Percentiles rank a stretch among this genome's conserved stretches.
These are phyloP conservation scores for Phytophthora brassicae DNA, from an alignment of 352 stramenopile species.

Conservation along the genomic window DNA sequence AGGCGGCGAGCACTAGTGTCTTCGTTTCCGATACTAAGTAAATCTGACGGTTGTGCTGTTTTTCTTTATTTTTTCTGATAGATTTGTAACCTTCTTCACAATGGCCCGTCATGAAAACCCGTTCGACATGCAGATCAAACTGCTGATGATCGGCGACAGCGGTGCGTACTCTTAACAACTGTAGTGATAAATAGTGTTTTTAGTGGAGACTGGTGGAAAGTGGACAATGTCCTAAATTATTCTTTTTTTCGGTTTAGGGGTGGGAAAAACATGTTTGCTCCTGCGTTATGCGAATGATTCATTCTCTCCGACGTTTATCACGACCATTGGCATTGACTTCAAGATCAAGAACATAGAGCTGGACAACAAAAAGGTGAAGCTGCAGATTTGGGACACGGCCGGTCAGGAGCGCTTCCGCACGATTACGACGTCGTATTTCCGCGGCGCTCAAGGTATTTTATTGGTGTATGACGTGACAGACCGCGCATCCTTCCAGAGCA, in stretches of 20 bases:
- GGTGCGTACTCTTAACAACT: constrained; percentile 52
- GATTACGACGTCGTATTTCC: constrained; percentile 99
- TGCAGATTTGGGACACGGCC: constrained; percentile 99
- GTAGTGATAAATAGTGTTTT: not conserved
- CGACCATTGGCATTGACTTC: constrained; percentile 90
- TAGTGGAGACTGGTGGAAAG: not conserved
- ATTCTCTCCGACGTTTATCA: constrained; percentile 91
- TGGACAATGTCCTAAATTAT: not conserved
- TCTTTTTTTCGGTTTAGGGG: constrained; percentile 41
- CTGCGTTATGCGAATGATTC: constrained; percentile 90
- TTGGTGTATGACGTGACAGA: constrained; percentile 99
- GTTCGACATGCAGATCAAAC: constrained; percentile 98
- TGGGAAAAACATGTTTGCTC: constrained; percentile 89
- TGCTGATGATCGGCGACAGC: constrained; percentile 97
- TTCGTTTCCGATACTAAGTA: not conserved
- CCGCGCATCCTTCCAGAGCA: constrained; percentile 96
- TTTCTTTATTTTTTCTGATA: constrained; percentile 4
- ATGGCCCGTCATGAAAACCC: constrained; percentile 92
- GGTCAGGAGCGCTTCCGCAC: constrained; percentile 99
- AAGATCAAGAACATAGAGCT: constrained; percentile 93
- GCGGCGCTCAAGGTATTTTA: constrained; percentile 98
- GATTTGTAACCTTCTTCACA: constrained; percentile 27
- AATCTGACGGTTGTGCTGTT: not conserved
- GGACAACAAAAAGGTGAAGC: constrained; percentile 97
- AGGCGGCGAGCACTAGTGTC: not conserved